Evolutionary conservation across 192 early-diverging fungal species (phyloP), one percentile per base, ranked within the genome.

Genomic region (Coemansia sp.): DNA sequence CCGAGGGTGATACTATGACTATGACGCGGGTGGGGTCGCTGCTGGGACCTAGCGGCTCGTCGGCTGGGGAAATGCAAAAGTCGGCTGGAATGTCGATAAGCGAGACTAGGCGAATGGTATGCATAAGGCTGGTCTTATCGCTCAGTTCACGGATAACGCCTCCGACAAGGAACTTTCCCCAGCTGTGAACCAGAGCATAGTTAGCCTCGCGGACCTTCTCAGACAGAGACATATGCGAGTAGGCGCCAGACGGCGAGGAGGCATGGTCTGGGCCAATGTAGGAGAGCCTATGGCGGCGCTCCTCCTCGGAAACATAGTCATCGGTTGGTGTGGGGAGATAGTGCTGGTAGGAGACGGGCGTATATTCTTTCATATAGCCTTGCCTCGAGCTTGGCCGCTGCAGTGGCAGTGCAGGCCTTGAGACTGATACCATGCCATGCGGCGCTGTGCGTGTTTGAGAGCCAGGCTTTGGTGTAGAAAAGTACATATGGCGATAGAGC

Each of bases 11-110:
- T 35, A 82, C 80, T 33, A 82, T 62, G 52, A 77, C 75, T 32
- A 82, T 77, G 59, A 82, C 62, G 3, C 80, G 70, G 26, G 70
- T 69, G 0, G 75, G 68, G 53, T 82, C 80, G 66, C 70, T 69
- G 69, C 75, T 77, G 19, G 80, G 80, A 19, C 72, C 71, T 63
- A 82, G 65, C 13, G 32, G 75, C 66, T 82, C 80, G 62, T 82
- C 80, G 35, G 47, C 72, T 3, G 80, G 80, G 9, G 80, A 61
- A 19, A 82, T 77, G 72, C 80, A 82, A 62, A 82, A 82, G 49
- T 70, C 74, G 26, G 67, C 33, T 2, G 80, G 80, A 59, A 82
- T 61, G 37, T 82, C 80, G 14, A 77, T 72, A 44, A 69, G 66
- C 9, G 80, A 82, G 6, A 82, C 59, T 3, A 67, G 55, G 39